Evolutionary conservation across 495 filamentous ascomycete species (phyloP).

Genomic region (Talaromyces ruber): DNA sequence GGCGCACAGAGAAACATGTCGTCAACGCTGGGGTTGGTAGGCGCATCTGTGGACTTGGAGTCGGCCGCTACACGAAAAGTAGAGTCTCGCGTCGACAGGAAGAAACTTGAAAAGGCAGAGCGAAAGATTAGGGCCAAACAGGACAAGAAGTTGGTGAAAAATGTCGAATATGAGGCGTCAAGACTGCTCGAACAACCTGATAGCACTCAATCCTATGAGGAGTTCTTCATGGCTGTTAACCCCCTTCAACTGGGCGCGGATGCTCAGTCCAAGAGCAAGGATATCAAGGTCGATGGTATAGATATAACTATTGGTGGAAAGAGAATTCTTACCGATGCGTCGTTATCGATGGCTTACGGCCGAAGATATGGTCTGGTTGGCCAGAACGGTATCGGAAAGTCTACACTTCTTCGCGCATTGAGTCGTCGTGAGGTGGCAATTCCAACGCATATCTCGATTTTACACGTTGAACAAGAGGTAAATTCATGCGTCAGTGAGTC

Average conservation of each 20-base stretch:
- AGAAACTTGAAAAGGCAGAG: conserved; percentile 99
- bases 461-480: conserved; percentile 98
- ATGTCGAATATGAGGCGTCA: conserved; percentile 94
- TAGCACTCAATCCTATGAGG: conserved; percentile 90
- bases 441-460: conserved; percentile 94
- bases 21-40: conserved; percentile 82
- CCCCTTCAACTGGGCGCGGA: conserved; percentile 82
- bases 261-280: conserved; percentile 79
- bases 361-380: conserved; percentile 95
- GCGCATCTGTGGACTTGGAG: conserved; percentile 81
- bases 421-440: conserved; percentile 91
- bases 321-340: conserved; percentile 85
- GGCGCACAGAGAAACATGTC: conserved; percentile 91
- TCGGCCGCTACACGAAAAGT: conserved; percentile 87
- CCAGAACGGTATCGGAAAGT: conserved; percentile 99
- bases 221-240: conserved; percentile 99
- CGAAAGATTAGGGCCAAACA: conserved; percentile 97
- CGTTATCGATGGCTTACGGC: conserved; percentile 83
- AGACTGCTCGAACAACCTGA: conserved; percentile 75
- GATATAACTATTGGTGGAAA: conserved; percentile 87
- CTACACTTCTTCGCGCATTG: conserved; percentile 82
- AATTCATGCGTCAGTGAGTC: conserved; percentile 7
- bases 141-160: conserved; percentile 97
- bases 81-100: conserved; percentile 93
- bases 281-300: conserved; percentile 95